phyloP scores from a whole-genome alignment of 352 stramenopile species.

The Globisporangium barbulae region DNA sequence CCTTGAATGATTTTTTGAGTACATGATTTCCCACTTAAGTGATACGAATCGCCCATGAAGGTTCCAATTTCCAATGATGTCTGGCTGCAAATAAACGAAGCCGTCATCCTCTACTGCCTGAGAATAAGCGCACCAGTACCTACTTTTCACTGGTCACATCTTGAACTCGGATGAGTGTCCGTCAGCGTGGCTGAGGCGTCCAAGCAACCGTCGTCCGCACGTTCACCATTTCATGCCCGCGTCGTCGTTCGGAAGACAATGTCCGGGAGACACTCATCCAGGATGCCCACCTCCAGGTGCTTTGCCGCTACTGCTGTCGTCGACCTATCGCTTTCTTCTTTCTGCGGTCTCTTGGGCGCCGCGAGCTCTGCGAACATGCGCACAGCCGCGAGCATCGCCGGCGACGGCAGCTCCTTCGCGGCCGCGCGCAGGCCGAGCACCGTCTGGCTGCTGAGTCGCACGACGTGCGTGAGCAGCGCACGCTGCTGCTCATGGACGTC shows the following conservation, averaged over 20 bases:
- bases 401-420: conserved; percentile 15
- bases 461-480: conserved; percentile 3
- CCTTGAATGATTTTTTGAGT: too few relatives aligned
- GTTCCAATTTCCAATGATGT: too few relatives aligned
- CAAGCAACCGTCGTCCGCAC: neutral
- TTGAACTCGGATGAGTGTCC: too few relatives aligned
- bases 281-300: neutral
- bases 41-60: too few relatives aligned
- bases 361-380: conserved; percentile 8
- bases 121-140: too few relatives aligned
- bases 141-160: too few relatives aligned
- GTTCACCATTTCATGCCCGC: neutral
- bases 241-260: conserved; percentile 7
- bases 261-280: conserved; percentile 16
- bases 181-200: too few relatives aligned
- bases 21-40: too few relatives aligned
- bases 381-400: conserved; percentile 12
- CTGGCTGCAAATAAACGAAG: too few relatives aligned
- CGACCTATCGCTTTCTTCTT: too few relatives aligned
- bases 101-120: too few relatives aligned
- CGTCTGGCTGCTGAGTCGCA: conserved; percentile 15
- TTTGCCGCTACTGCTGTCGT: neutral
- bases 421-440: conserved; percentile 23
- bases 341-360: neutral
- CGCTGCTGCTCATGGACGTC: neutral